A percentile compares a stretch with the other conserved stretches of the same genome.
Evolutionary conservation across 352 stramenopile genomes (phyloP).

Genomic region (Plasmopara muralis): DNA sequence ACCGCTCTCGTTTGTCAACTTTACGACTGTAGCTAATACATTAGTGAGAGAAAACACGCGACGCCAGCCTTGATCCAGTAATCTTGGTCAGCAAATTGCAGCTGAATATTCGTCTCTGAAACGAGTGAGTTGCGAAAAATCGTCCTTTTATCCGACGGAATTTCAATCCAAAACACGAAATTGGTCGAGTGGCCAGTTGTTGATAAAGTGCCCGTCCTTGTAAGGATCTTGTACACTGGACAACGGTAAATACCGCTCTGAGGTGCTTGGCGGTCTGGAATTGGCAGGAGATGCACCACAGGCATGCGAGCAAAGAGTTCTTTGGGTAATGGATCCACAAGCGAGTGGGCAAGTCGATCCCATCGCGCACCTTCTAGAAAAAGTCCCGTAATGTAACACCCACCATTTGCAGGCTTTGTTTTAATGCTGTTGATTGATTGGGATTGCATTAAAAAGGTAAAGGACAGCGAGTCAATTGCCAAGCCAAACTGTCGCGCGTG

Average conservation of each 20-base stretch:
- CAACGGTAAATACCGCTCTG: slow-evolving; percentile 88
- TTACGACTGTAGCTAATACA: slow-evolving; percentile 54
- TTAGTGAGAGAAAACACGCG: slow-evolving; percentile 88
- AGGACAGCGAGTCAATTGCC: slow-evolving; percentile 90
- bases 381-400: slow-evolving; percentile 88
- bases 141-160: slow-evolving; percentile 76
- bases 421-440: slow-evolving; percentile 49
- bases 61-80: slow-evolving; percentile 96
- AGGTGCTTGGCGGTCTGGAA: slow-evolving; percentile 68
- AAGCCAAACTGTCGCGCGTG: slow-evolving; percentile 84
- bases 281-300: slow-evolving; percentile 81
- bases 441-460: slow-evolving; percentile 80
- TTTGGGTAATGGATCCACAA: slow-evolving; percentile 87
- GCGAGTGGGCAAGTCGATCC: slow-evolving; percentile 61
- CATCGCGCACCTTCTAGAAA: slow-evolving; percentile 90
- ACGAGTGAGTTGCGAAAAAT: slow-evolving; percentile 86
- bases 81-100: slow-evolving; percentile 88
- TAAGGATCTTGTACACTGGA: slow-evolving; percentile 94
- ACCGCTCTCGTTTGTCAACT: slow-evolving; percentile 1
- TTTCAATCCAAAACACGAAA: slow-evolving; percentile 97
- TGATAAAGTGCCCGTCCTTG: slow-evolving; percentile 87
- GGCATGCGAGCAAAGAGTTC: slow-evolving; percentile 91
- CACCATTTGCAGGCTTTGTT: slow-evolving; percentile 51
- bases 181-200: slow-evolving; percentile 96
- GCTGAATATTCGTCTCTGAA: slow-evolving; percentile 90